Evolutionary conservation across 129 eudicot species (phyloP), one percentile per base, ranked within the genome.

Genomic region (Helianthus annuus): DNA sequence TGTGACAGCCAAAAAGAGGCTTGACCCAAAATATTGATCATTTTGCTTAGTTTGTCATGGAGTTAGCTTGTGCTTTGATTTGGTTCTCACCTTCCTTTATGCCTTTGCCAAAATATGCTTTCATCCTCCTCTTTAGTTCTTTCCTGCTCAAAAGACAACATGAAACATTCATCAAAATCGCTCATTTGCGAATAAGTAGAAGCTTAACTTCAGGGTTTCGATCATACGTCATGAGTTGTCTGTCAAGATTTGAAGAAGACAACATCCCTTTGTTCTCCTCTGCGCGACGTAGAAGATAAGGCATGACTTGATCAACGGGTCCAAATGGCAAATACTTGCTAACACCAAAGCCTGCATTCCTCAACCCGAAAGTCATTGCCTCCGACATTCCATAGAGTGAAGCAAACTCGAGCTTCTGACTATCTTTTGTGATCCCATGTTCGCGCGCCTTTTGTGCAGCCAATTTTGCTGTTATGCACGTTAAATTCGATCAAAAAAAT

Each of bases 301-400:
- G 97, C 72, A 91, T 91, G 48, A 88, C 88, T 49, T 83, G 83
- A 12, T 88, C 97, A 45, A 91, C 88, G 10, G 96, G 92, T 16
- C 97, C 96, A 61, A 83, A 91, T 48, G 96, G 91, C 86, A 88
- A 62, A 71, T 91, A 91, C 71, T 91, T 91, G 76, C 96, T 91
- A 5, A 88, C 96, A 38, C 57, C 67, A 70, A 84, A 88, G 36
- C 96, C 96, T 9, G 84, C 90, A 60, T 85, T 91, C 64, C 70
- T 85, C 66, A 92, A 64, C 2, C 84, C 90, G 17, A 77, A 88
- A 11, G 92, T 82, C 55, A 91, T 76, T 10, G 84, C 83, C 13
- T 91, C 97, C 9, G 96, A 79, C 97, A 91, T 91, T 58, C 96
- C 97, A 62, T 88, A 88, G n/a, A 91, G 80, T 63, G 89, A 94